Percentiles rank a stretch among this genome's conserved stretches.
Evolutionary conservation across 2,329 filamentous ascomycete genomes (phyloP).

Genomic region (Fusarium sp.): DNA sequence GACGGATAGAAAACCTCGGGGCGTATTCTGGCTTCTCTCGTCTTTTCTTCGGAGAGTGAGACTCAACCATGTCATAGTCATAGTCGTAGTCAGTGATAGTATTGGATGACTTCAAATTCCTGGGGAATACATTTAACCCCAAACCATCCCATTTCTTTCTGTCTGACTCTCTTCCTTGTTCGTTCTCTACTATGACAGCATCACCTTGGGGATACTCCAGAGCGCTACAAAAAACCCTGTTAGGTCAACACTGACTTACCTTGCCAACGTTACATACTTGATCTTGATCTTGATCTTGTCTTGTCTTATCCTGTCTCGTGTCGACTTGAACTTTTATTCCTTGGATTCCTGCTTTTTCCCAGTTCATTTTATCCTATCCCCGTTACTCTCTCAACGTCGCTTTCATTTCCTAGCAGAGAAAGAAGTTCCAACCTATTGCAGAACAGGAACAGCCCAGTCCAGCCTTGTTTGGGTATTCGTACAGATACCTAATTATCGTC

Average conservation of each 20-base stretch:
- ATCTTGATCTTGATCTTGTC: slow-evolving; percentile 6
- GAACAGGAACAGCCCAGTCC: neutral
- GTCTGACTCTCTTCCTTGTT: neutral
- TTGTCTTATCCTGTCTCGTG: neutral
- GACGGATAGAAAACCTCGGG: slow-evolving; percentile 23
- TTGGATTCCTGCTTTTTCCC: slow-evolving; percentile 12
- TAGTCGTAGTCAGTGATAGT: neutral
- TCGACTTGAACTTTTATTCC: slow-evolving; percentile 10
- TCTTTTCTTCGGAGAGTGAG: slow-evolving; percentile 10
- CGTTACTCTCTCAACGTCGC: slow-evolving; percentile 6
- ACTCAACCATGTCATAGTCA: neutral
- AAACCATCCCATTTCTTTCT: slow-evolving; percentile 3
- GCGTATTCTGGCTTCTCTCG: slow-evolving; percentile 3
- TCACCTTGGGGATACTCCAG: neutral
- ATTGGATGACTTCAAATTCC: slow-evolving; percentile 19
- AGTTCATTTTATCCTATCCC: neutral
- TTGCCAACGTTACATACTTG: slow-evolving; percentile 13
- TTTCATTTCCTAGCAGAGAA: slow-evolving; percentile 1
- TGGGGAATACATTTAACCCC: slow-evolving; percentile 24
- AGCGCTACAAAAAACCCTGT: slow-evolving; percentile 35
- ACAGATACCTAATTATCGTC: slow-evolving; percentile 5
- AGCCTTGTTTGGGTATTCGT: slow-evolving; percentile 1
- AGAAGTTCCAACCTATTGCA: slow-evolving; percentile 2
- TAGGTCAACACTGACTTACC: slow-evolving; percentile 9
- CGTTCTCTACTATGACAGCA: slow-evolving; percentile 21